Conservation (phyloP, 1,284 basidiomycete genomes). For the Flammula alnicola region DNA sequence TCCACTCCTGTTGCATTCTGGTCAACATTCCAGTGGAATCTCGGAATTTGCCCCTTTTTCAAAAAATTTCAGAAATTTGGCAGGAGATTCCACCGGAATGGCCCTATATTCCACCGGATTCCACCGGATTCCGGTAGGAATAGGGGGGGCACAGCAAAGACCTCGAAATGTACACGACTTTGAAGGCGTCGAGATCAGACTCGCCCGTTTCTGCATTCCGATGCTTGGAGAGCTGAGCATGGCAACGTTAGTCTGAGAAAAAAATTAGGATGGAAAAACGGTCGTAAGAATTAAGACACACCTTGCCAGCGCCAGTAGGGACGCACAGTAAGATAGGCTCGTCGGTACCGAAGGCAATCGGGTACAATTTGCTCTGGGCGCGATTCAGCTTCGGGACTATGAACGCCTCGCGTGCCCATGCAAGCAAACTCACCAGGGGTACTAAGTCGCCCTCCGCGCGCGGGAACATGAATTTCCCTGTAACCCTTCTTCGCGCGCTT, state of each 20-base stretch:
- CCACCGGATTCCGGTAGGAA: no score
- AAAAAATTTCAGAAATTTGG: no score
- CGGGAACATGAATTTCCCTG: conserved; percentile 98
- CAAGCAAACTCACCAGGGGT: conserved; percentile 76
- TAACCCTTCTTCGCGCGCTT: conserved; percentile 97
- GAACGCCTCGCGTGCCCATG: conserved; percentile 90
- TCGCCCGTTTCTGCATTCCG: conserved; percentile 82
- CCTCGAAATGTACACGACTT: conserved; percentile 98
- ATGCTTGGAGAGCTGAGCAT: conserved; percentile 89
- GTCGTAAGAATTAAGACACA: conserved; percentile 37
- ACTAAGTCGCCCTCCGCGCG: conserved; percentile 83
- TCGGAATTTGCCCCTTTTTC: no score
- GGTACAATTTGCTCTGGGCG: conserved; percentile 93
- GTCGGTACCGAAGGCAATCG: conserved; percentile 92
- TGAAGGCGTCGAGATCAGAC: conserved; percentile 93
- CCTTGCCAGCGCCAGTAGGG: conserved; percentile 98
- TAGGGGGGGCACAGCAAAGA: no score
- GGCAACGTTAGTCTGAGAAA: conserved; percentile 90
- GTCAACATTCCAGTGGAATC: no score
- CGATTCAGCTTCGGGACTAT: conserved; percentile 84
- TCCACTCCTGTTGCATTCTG: no score
- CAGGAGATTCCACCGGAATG: no score
- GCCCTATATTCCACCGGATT: no score
- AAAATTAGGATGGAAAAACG: conserved; percentile 2
- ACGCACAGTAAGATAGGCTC: conserved; percentile 97